Evolutionary conservation across 441 rosid species (phyloP).

Genomic region (Sinapis alba): DNA sequence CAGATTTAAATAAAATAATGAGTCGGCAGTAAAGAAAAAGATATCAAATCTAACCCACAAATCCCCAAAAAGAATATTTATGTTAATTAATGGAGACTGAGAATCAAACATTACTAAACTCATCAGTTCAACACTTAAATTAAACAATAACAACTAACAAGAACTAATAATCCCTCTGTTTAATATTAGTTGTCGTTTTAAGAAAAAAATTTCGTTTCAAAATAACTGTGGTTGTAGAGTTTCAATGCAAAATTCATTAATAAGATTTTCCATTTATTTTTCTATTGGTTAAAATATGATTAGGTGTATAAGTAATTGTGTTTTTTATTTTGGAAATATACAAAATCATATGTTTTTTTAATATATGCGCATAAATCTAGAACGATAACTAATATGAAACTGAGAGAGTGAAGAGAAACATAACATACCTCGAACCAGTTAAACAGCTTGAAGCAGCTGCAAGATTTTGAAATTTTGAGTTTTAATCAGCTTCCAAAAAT

Average conservation of each 20-base stretch:
- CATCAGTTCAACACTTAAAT: neutral
- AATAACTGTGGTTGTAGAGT: too few relatives aligned
- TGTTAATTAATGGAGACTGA: neutral
- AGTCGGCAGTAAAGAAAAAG: slow-evolving; percentile 27
- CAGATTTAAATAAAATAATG: neutral
- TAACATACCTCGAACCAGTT: slow-evolving; percentile 41
- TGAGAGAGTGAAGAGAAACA: slow-evolving; percentile 5
- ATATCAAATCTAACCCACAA: slow-evolving; percentile 18
- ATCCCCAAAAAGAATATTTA: neutral
- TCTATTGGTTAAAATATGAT: too few relatives aligned
- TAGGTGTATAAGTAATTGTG: too few relatives aligned
- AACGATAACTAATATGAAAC: too few relatives aligned
- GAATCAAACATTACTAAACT: neutral
- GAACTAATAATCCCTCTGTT: too few relatives aligned
- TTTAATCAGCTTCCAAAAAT: neutral
- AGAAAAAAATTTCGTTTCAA: too few relatives aligned
- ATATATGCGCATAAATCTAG: too few relatives aligned
- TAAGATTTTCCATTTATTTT: too few relatives aligned
- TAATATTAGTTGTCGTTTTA: too few relatives aligned
- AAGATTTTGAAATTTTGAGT: slow-evolving; percentile 8
- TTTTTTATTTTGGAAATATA: too few relatives aligned
- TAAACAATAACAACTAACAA: slow-evolving; percentile 5
- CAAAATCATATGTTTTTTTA: too few relatives aligned
- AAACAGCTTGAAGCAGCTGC: slow-evolving; percentile 38
- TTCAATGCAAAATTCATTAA: too few relatives aligned